phyloP scores from a whole-genome alignment of 305 asterid genomes.

The Euphrasia arctica region DNA sequence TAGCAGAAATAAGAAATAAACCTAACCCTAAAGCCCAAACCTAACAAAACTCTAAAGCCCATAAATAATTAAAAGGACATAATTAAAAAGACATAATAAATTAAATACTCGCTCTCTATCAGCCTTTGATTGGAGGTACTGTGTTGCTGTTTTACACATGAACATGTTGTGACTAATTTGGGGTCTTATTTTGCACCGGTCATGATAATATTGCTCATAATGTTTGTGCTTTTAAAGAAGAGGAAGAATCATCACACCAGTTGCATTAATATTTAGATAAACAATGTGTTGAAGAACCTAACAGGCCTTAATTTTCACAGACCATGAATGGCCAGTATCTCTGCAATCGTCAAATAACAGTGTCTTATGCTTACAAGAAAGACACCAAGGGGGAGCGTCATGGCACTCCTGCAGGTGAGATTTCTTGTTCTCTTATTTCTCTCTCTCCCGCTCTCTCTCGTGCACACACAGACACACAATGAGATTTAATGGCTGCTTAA shows the following conservation, averaged over 20 bases:
- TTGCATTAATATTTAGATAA: neutral
- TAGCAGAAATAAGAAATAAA: too few species aligned
- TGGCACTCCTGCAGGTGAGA: conserved; percentile 91
- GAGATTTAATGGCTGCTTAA: neutral
- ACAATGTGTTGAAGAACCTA: conserved; percentile 20
- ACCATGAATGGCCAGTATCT: conserved; percentile 97
- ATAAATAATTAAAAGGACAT: too few species aligned
- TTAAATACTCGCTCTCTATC: too few species aligned
- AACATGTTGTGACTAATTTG: conserved; percentile 11
- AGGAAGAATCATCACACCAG: neutral
- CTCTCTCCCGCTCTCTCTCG: neutral
- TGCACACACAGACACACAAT: neutral
- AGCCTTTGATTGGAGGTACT: conserved; percentile 5
- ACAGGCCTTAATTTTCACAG: conserved; percentile 38
- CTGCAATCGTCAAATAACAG: conserved; percentile 91
- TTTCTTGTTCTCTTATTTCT: conserved; percentile 2
- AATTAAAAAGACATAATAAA: too few species aligned
- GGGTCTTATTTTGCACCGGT: conserved; percentile 9
- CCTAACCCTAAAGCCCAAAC: too few species aligned
- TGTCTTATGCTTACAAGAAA: conserved; percentile 94
- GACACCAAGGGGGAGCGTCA: conserved; percentile 98
- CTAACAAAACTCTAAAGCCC: too few species aligned
- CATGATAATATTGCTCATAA: conserved; percentile 7
- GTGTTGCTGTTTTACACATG: neutral
- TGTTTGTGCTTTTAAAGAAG: conserved; percentile 3